Evolutionary conservation across 1,139 yeast genomes (phyloP).

Genomic region (Taphrina wiesneri): DNA sequence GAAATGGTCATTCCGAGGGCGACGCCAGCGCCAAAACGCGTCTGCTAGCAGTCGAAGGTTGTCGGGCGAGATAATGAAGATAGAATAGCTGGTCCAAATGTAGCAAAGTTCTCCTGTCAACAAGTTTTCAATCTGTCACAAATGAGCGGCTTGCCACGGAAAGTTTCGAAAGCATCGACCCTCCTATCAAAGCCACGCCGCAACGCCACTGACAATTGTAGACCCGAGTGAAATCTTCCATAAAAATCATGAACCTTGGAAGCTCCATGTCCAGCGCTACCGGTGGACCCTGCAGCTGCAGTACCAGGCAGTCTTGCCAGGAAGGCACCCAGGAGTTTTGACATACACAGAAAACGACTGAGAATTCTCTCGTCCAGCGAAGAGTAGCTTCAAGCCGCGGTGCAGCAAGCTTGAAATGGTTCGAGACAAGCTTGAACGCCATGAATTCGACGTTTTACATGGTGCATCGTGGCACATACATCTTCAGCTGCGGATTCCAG

Average conservation of each 20-base stretch:
- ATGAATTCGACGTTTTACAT: neutral
- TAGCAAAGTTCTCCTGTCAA: neutral
- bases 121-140: neutral
- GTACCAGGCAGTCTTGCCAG: neutral
- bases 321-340: too few species aligned
- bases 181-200: conserved; percentile 8
- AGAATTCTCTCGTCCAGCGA: too few species aligned
- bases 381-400: too few species aligned
- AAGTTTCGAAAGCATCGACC: neutral
- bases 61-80: neutral
- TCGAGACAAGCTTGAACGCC: neutral
- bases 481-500: conserved; percentile 21
- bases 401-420: neutral
- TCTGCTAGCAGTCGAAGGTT: neutral
- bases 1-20: neutral
- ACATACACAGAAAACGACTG: neutral
- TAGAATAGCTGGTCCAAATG: neutral
- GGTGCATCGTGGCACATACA: conserved; percentile 21
- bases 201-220: neutral
- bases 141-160: neutral
- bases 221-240: neutral
- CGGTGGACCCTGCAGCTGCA: too few species aligned
- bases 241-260: neutral
- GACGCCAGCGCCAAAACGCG: neutral
- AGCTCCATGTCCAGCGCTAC: neutral